Base-by-base conservation (phyloP, 176 grass and related monocot species). In the Sorghum bicolor region DNA sequence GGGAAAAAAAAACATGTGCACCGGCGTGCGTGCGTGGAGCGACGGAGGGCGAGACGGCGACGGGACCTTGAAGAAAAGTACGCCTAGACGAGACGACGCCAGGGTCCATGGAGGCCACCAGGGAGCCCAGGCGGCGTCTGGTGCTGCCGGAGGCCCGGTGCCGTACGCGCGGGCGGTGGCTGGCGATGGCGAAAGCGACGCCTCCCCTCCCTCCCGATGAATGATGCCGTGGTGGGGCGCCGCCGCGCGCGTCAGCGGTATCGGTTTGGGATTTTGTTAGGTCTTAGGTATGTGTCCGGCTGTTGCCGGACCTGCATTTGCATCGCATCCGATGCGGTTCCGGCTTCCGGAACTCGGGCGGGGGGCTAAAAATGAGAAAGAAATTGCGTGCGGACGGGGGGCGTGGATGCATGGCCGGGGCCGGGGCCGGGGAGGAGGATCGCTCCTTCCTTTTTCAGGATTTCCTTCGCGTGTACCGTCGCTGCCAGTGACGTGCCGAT, bases 311-410 rank as follows among this genome's bases (percentile, higher is more conserved):
- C 45, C 45, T 57, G 20, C 53, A 8, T 55, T 55, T 50, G 81
- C 81, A 52, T 66, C 81, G 81, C 81, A 52, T 66, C 81, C 30
- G 71, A 44, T 84, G 36, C 82, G 29, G 19, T 19, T 12, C 6
- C 20, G 10, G 14, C 22, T 47, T 13, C 43, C 3, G 12, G n/a
- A n/a, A n/a, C 67, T 17, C 31, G 3, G 31, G 3, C 31, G 2
- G 31, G 19, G 66, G 66, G 11, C 66, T 38, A 12, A 22, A 9
- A 8, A 3, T 48, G 0, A 50, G 20, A n/a, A 24, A 40, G 0
- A 39, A 70, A n/a, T n/a, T n/a, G n/a, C n/a, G n/a, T 40, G 9
- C 33, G 66, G 32, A 2, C 19, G 20, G 52, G 50, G 2, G 8
- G 53, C n/a, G 55, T 60, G 55, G 55, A 60, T 25, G 55, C n/a